Base-by-base conservation (phyloP, 2,329 filamentous ascomycete genomes). In the Pseudogymnoascus sp. region DNA sequence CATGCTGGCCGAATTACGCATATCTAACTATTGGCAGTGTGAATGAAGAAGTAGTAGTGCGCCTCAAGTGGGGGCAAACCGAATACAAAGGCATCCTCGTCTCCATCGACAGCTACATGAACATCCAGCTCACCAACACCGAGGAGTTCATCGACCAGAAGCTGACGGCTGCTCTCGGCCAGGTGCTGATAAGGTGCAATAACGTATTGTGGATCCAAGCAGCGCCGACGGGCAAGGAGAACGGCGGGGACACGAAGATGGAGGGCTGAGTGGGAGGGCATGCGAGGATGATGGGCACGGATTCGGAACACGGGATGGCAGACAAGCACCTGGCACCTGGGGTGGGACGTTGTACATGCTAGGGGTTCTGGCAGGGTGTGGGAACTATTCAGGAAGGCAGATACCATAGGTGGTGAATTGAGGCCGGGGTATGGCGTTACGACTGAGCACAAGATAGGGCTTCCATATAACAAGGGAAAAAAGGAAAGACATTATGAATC, bases 71-170 rank as follows among this genome's bases (percentile, higher is more conserved):
- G 94, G 91, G 90, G 68, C 87, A 96, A 75, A 94, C 90, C 62
- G 94, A 99, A 75, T 99, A 99, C 82, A 95, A 92, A 74, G 94
- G 94, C 72, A 83, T 84, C 66, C 83, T 99, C 64, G 89, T 96
- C 71, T 92, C 88, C 69, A 89, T 95, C 71, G 94, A 99, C 77
- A 91, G 89, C 71, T 99, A 99, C 79, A 97, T 99, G 92, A 99
- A 99, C 78, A 85, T 99, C 65, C 91, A 97, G 77, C 82, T 99
- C 64, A 85, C 86, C 66, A 86, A 88, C 69, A 92, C 92, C 58
- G 89, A 96, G 76, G 94, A 99, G 75, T 96, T 87, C 75, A 89
- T 96, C 70, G 85, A 91, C 71, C 87, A 90, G 67, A 89, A 95
- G 81, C 86, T 84, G 72, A 90, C 88, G 34, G 92, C 91, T 61